Percentiles rank a stretch among this genome's conserved stretches.
Evolutionary conservation across 139 green algal species (phyloP).

Genomic region (Picochlorum sp.): DNA sequence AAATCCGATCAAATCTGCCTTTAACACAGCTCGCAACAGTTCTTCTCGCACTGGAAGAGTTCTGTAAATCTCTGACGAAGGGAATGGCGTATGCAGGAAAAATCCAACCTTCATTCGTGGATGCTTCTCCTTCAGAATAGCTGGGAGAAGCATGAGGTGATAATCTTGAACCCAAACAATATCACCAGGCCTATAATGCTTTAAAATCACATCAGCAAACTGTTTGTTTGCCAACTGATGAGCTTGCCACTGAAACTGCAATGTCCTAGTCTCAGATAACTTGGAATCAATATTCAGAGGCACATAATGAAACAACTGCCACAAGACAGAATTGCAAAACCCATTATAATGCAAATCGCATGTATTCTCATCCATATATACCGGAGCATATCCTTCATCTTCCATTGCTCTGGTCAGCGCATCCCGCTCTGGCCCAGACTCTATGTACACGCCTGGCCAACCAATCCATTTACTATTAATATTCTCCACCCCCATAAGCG

Average conservation of each 20-base stretch:
- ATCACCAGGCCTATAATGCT: conserved; percentile 66
- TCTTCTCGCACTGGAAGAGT: conserved; percentile 78
- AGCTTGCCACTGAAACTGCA: conserved; percentile 83
- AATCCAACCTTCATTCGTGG: conserved; percentile 81
- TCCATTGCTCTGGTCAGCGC: conserved; percentile 58
- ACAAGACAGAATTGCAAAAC: conserved; percentile 98
- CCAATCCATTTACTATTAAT: conserved; percentile 88
- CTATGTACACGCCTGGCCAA: conserved; percentile 86
- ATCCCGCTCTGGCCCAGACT: conserved; percentile 58
- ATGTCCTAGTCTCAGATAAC: conserved; percentile 72
- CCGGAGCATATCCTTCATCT: conserved; percentile 72
- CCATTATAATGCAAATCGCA: conserved; percentile 70
- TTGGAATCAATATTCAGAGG: conserved; percentile 85
- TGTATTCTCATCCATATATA: conserved; percentile 75
- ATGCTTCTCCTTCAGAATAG: conserved; percentile 72
- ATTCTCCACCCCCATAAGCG: conserved; percentile 84
- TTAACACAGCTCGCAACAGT: conserved; percentile 72
- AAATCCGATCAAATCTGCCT: conserved; percentile 85
- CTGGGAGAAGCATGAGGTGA: conserved; percentile 90
- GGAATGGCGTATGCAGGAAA: conserved; percentile 90
- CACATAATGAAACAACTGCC: conserved; percentile 98
- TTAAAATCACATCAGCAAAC: conserved; percentile 73
- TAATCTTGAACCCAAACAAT: conserved; percentile 92
- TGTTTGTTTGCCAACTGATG: conserved; percentile 62
- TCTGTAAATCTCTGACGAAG: conserved; percentile 76